Conservation (phyloP, 2,329 filamentous ascomycete genomes). For the Stromatinia cepivora region DNA sequence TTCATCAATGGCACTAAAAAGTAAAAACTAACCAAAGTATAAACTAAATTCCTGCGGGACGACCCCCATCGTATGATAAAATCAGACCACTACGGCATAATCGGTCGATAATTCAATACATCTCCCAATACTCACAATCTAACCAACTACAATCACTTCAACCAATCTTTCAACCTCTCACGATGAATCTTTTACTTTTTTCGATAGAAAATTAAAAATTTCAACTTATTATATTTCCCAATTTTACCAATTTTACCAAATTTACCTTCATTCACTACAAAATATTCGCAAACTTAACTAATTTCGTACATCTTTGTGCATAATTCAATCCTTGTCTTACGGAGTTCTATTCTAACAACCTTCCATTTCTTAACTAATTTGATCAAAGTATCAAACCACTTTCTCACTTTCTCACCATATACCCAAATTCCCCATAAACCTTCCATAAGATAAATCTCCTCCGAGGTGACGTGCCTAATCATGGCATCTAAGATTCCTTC, state of each 20-base stretch:
- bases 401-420: background rate
- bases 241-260: background rate
- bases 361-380: too few species aligned
- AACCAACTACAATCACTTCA: background rate
- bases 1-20: background rate
- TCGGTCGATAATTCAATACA: slow-evolving; percentile 1
- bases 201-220: background rate
- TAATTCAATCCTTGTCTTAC: background rate
- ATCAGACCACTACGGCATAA: slow-evolving; percentile 9
- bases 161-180: background rate
- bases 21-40: background rate
- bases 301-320: background rate
- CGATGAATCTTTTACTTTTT: background rate
- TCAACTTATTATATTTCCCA: too few species aligned
- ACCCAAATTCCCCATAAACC: background rate
- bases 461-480: slow-evolving; percentile 13
- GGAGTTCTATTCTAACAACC: background rate
- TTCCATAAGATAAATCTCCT: background rate
- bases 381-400: slow-evolving; percentile 15
- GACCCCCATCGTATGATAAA: slow-evolving; percentile 16
- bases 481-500: slow-evolving; percentile 32
- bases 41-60: background rate
- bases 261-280: background rate
- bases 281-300: background rate
- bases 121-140: background rate